Evolutionary conservation across 768 basidiomycete genomes (phyloP).

Genomic region (Pisolithus microcarpus): DNA sequence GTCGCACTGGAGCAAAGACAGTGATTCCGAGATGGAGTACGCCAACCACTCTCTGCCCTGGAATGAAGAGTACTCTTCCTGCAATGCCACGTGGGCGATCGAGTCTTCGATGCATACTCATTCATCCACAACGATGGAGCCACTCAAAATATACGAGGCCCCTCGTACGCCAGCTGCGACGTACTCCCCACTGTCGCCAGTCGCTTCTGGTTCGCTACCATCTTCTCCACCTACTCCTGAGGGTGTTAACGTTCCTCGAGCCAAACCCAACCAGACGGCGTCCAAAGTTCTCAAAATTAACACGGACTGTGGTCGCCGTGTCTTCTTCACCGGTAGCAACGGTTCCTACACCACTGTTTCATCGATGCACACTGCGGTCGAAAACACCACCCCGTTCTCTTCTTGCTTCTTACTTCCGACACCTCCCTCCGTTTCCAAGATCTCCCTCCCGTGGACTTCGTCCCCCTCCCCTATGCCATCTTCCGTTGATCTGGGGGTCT

Average conservation of each 20-base stretch:
- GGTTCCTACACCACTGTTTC: constrained; percentile 43
- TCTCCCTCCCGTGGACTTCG: constrained; percentile 27
- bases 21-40: constrained; percentile 30
- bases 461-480: constrained; percentile 27
- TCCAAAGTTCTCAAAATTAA: constrained; percentile 52
- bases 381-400: constrained; percentile 49
- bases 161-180: constrained; percentile 45
- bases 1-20: constrained; percentile 57
- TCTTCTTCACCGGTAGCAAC: constrained; percentile 33
- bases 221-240: constrained; percentile 58
- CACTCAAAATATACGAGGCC: constrained; percentile 38
- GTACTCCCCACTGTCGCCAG: constrained; percentile 42
- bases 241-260: constrained; percentile 36
- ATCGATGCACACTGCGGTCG: constrained; percentile 74
- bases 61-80: constrained; percentile 35
- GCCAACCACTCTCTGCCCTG: constrained; percentile 23
- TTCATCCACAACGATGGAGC: constrained; percentile 30
- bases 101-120: constrained; percentile 46
- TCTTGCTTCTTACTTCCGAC: constrained; percentile 50
- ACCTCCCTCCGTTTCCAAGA: constrained; percentile 33
- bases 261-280: constrained; percentile 28
- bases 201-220: constrained; percentile 29
- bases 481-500: constrained; percentile 31
- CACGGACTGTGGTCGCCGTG: constrained; percentile 36
- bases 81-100: constrained; percentile 48